phyloP scores from a whole-genome alignment of 805 yeast genomes.

The Myxozyma sirexii region DNA sequence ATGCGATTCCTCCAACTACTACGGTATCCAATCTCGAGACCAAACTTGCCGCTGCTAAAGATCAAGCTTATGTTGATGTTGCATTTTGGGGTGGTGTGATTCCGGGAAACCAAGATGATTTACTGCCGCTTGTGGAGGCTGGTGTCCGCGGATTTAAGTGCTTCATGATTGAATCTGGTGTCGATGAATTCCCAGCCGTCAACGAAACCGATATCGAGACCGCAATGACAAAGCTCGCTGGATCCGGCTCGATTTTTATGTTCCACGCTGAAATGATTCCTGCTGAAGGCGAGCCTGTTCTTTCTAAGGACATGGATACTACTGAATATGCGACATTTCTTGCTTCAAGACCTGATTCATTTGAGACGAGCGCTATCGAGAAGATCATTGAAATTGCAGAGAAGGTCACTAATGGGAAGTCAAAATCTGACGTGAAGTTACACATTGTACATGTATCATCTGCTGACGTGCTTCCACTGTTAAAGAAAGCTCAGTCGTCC shows the following conservation, averaged over 20 bases:
- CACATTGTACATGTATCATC: constrained; percentile 93
- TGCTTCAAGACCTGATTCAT: constrained; percentile 84
- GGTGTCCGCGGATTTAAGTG: constrained; percentile 96
- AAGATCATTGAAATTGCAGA: constrained; percentile 67
- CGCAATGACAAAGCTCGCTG: constrained; percentile 68
- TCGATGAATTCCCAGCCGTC: constrained; percentile 90
- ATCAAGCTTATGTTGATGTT: constrained; percentile 87
- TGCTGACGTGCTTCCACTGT: constrained; percentile 74
- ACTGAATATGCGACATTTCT: constrained; percentile 66
- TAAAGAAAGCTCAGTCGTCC: constrained; percentile 61
- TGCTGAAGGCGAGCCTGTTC: constrained; percentile 33
- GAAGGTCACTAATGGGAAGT: constrained; percentile 39
- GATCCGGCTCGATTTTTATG: constrained; percentile 71
- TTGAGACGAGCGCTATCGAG: constrained; percentile 82
- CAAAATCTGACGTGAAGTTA: constrained; percentile 44
- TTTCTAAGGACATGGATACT: constrained; percentile 29
- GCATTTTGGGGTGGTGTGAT: constrained; percentile 97
- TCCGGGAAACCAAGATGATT: constrained; percentile 70
- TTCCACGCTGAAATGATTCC: constrained; percentile 93
- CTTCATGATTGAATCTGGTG: constrained; percentile 92
- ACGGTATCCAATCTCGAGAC: constrained; percentile 71
- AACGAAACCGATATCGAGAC: constrained; percentile 61
- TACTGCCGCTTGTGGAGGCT: constrained; percentile 72
- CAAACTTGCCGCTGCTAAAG: constrained; percentile 76
- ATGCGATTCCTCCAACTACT: constrained; percentile 95